A percentile compares a stretch with the other conserved stretches of the same genome.
phyloP scores from a whole-genome alignment of 2,329 filamentous ascomycete genomes.

The Botrytis fragariae region DNA sequence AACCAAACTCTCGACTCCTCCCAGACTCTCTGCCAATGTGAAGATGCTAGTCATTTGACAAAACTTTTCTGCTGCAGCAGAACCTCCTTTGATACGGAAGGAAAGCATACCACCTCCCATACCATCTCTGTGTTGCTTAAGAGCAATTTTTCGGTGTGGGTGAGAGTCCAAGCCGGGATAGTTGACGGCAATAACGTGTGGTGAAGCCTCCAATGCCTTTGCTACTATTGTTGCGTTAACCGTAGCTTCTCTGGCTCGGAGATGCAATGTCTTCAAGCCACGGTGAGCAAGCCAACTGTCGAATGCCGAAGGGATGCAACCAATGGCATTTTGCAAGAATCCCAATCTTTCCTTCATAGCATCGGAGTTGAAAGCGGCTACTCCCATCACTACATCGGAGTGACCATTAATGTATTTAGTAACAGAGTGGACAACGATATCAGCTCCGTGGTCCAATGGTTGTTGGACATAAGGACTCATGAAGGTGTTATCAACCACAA shows the following conservation, averaged over 20 bases:
- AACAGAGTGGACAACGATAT: conserved; percentile 94
- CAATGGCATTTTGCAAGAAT: conserved; percentile 97
- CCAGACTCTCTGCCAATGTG: conserved; percentile 87
- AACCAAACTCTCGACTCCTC: conserved; percentile 86
- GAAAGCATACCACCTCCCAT: conserved; percentile 97
- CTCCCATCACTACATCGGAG: conserved; percentile 94
- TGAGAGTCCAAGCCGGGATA: conserved; percentile 91
- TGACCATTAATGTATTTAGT: conserved; percentile 99
- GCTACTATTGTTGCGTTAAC: conserved; percentile 79
- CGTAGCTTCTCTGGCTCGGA: conserved; percentile 82
- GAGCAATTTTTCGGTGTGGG: conserved; percentile 77
- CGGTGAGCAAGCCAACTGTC: conserved; percentile 98
- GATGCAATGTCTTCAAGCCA: conserved; percentile 92
- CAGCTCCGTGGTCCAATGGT: conserved; percentile 89
- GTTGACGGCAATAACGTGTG: conserved; percentile 85
- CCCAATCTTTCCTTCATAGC: conserved; percentile 71
- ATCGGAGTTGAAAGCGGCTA: conserved; percentile 89
- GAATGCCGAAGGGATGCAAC: conserved; percentile 89
- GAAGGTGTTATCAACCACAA: conserved; percentile 99
- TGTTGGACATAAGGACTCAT: conserved; percentile 96
- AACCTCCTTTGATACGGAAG: conserved; percentile 88
- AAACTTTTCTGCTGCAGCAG: conserved; percentile 84
- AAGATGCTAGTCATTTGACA: conserved; percentile 88
- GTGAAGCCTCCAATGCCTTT: conserved; percentile 70
- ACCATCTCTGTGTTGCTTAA: conserved; percentile 88